Base-by-base conservation (phyloP, 345 rosid species). In the Salix udensis region DNA sequence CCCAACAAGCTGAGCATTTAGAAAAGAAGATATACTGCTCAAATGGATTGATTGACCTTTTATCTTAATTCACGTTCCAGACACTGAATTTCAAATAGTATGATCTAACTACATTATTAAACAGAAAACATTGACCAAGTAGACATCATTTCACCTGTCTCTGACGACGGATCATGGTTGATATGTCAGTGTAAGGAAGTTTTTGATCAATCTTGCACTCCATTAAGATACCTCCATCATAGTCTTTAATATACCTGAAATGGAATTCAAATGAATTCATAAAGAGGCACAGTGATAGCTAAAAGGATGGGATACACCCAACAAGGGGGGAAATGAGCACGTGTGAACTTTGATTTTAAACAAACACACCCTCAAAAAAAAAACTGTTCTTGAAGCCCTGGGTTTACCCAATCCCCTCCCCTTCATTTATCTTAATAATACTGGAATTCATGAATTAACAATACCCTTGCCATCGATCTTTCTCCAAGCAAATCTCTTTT, bases 221-320 rank as follows among this genome's bases (percentile, higher is more conserved):
- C 98, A 96, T 96, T 39, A 96, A 93, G 81, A 96, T 91, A 71
- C 97, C 97, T 62, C 99, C 99, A 83, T 94, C 99, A 89, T 94
- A 96, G 76, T 96, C 99, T 87, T 94, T 96, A 76, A 96, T 94
- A 76, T 88, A 94, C 83, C 98, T 94, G 79, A 55, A 69, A 76
- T 71, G 79, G 61, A 69, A 76, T 71, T 67, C 40, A 46, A 23
- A 74, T 21, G 48, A 48, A 23, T 15, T 42, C 26, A 71, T 18
- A 31, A 75, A 68, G 37, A 68, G 48, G 48, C 21, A 67, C 44
- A 7, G 18, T 31, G 39, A 58, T 58, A 67, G 40, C 66, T 55
- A 66, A 37, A 66, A 14, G 23, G 11, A 66, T 36, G 69, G 37
- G 53, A 42, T 24, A 36, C 71, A 70, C 26, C 53, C 42, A 42